phyloP scores from a whole-genome alignment of 306 rosid species.

The Gynostemma pentaphyllum region DNA sequence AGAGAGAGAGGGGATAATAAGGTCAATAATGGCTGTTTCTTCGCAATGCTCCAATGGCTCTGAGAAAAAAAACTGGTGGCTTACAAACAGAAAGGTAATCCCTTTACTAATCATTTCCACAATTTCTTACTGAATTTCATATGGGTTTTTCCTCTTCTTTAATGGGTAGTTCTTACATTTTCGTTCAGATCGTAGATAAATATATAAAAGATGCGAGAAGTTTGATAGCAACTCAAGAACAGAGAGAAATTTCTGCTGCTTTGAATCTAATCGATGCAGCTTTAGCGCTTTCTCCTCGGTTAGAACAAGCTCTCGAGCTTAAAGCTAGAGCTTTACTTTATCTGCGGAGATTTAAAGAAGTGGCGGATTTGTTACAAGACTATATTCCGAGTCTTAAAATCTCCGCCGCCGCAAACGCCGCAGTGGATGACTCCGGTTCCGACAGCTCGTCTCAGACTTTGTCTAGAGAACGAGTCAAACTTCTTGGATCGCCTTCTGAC shows the following conservation, averaged over 20 bases:
- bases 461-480: slow-evolving; percentile 66
- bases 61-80: slow-evolving; percentile 97
- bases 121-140: background rate
- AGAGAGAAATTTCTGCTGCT: slow-evolving; percentile 52
- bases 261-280: slow-evolving; percentile 76
- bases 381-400: slow-evolving; percentile 84
- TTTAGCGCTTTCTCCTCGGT: slow-evolving; percentile 52
- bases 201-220: slow-evolving; percentile 60
- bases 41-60: slow-evolving; percentile 29
- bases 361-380: slow-evolving; percentile 90
- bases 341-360: slow-evolving; percentile 75
- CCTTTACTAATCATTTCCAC: background rate
- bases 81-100: slow-evolving; percentile 64
- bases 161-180: background rate
- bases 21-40: slow-evolving; percentile 46
- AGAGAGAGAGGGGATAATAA: background rate
- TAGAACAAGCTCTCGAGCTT: slow-evolving; percentile 73
- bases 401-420: too few species aligned
- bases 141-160: background rate
- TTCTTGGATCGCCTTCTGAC: slow-evolving; percentile 39
- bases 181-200: slow-evolving; percentile 61
- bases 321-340: slow-evolving; percentile 66
- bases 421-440: slow-evolving; percentile 50
- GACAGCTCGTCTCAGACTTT: slow-evolving; percentile 47
- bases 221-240: slow-evolving; percentile 60